Conservation (phyloP, 352 stramenopile genomes). For the Pythium rishiriense region DNA sequence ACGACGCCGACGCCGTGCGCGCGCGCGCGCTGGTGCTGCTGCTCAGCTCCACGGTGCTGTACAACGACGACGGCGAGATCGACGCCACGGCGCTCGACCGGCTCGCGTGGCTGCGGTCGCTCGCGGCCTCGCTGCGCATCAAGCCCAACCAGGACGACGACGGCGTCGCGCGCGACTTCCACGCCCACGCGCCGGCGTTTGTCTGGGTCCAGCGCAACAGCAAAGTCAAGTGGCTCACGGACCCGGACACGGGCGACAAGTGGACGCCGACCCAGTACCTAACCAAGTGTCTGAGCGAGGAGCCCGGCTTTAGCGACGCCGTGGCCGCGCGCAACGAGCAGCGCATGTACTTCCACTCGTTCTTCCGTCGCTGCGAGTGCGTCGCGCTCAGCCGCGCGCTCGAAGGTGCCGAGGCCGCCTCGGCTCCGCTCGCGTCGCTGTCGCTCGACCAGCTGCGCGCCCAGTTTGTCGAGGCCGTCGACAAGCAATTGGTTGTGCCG, state of each 20-base stretch:
- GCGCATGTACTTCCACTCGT: constrained; percentile 60
- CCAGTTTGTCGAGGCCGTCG: constrained; percentile 59
- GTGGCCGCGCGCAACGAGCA: constrained; percentile 49
- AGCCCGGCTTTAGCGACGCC: constrained; percentile 57
- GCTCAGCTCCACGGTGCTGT: constrained; percentile 58
- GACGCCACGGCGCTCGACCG: constrained; percentile 39
- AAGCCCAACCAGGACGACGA: constrained; percentile 63
- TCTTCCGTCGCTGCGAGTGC: constrained; percentile 45
- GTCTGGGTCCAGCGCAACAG: constrained; percentile 65
- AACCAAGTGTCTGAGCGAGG: constrained; percentile 41
- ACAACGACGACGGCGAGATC: constrained; percentile 62
- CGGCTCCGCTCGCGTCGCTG: constrained; percentile 5
- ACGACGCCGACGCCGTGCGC: constrained; percentile 14
- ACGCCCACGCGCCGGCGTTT: constrained; percentile 52
- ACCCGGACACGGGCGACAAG: constrained; percentile 48
- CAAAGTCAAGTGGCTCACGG: constrained; percentile 70
- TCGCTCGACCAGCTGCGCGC: constrained; percentile 38
- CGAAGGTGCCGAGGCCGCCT: constrained; percentile 34
- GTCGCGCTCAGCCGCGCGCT: constrained; percentile 50
- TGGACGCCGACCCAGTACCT: constrained; percentile 56
- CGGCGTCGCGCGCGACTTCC: constrained; percentile 42
- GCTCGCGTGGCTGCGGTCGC: constrained; percentile 48
- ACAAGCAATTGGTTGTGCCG: constrained; percentile 39
- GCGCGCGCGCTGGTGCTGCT: constrained; percentile 47
- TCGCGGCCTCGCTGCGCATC: constrained; percentile 44